phyloP scores from a whole-genome alignment of 495 filamentous ascomycete species.

The Elaphomyces granulatus region DNA sequence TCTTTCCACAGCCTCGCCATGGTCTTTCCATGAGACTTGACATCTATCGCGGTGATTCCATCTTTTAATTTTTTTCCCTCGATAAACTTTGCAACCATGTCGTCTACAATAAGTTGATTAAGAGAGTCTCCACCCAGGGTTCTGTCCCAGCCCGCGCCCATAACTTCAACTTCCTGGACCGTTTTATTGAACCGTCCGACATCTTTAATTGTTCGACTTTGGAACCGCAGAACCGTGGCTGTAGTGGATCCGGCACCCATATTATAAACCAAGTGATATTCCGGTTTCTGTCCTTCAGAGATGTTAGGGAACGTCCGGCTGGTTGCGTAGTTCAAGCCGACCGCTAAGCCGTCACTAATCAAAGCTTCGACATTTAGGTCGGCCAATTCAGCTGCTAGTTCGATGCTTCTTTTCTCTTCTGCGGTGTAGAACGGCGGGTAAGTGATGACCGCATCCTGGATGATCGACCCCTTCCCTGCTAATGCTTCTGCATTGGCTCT shows the following conservation, averaged over 20 bases:
- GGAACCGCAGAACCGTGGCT: conserved; percentile 84
- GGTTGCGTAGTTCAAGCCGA: conserved; percentile 90
- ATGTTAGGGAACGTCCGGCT: conserved; percentile 74
- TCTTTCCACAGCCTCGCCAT: conserved; percentile 85
- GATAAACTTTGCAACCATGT: conserved; percentile 71
- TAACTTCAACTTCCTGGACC: conserved; percentile 75
- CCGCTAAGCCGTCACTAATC: conserved; percentile 81
- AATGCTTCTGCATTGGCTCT: conserved; percentile 71
- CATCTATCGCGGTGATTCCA: conserved; percentile 39
- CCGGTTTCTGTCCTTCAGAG: conserved; percentile 72
- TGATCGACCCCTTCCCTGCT: conserved; percentile 60
- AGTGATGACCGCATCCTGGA: conserved; percentile 77
- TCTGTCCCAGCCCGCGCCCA: conserved; percentile 79
- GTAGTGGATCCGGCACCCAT: conserved; percentile 98
- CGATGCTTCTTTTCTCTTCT: conserved; percentile 71
- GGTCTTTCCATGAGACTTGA: conserved; percentile 67
- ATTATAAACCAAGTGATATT: conserved; percentile 87
- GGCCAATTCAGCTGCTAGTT: conserved; percentile 71
- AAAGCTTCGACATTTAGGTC: conserved; percentile 73
- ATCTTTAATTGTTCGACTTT: conserved; percentile 79
- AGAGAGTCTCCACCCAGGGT: conserved; percentile 81
- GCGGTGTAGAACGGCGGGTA: conserved; percentile 82
- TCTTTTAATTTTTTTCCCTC: conserved; percentile 56
- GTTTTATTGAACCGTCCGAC: conserved; percentile 93
- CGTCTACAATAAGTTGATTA: conserved; percentile 72